These are phyloP conservation scores for Mycena citricolor DNA, from an alignment of 1,284 basidiomycete species.

Conservation along the genomic window DNA sequence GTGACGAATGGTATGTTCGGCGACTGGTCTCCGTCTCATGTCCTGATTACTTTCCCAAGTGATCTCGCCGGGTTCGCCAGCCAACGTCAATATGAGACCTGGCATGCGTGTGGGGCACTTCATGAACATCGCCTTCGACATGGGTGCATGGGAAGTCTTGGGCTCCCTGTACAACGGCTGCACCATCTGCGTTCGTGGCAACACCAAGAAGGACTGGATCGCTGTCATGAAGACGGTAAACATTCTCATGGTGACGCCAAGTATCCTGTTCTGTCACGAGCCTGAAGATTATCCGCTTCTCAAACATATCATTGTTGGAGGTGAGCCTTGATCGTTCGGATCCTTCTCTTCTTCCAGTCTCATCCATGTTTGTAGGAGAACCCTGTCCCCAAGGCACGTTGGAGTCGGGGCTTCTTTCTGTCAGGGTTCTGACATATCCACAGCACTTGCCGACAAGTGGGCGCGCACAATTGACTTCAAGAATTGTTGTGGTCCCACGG, in stretches of 20 bases:
- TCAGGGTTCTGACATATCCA: constrained; percentile 3
- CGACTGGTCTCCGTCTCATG: background rate
- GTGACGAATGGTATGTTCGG: constrained; percentile 44
- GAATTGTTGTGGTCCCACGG: constrained; percentile 55
- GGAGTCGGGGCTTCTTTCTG: constrained; percentile 8
- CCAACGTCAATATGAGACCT: constrained; percentile 47
- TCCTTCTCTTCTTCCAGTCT: background rate
- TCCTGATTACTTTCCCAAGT: no score
- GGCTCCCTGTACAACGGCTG: constrained; percentile 49
- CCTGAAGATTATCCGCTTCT: constrained; percentile 49
- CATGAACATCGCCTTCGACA: constrained; percentile 52
- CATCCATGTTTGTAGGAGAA: constrained; percentile 28
- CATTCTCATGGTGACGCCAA: constrained; percentile 45
- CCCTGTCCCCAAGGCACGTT: constrained; percentile 46
- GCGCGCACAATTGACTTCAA: constrained; percentile 43
- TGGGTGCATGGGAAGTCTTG: constrained; percentile 54
- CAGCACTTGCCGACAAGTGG: constrained; percentile 52
- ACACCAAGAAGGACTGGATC: constrained; percentile 46
- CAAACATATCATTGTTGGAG: constrained; percentile 47
- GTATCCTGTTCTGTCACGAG: constrained; percentile 38
- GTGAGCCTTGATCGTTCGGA: constrained; percentile 18
- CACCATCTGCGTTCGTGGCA: constrained; percentile 49
- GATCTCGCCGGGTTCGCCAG: constrained; percentile 36
- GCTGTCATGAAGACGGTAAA: constrained; percentile 48
- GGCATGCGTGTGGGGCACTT: constrained; percentile 51